Percentiles rank a stretch among this genome's conserved stretches.
Conservation (phyloP, 129 eudicot species). For the Apium graveolens region DNA sequence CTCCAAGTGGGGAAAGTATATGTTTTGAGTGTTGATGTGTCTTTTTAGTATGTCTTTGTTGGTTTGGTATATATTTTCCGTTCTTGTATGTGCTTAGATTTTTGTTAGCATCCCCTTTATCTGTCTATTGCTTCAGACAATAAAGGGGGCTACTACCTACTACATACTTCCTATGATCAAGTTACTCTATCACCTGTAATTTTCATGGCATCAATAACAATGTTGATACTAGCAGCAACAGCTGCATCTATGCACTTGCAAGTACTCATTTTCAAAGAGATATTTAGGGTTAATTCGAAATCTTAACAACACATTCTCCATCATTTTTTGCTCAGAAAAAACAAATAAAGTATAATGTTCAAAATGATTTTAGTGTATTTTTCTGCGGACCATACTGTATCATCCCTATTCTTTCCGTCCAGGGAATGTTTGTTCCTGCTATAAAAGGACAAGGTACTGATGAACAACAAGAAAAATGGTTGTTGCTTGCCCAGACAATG, state of each 20-base stretch:
- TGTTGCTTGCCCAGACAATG: constrained; percentile 88
- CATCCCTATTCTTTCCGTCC: background rate
- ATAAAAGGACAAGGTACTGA: constrained; percentile 94
- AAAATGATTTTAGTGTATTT: background rate
- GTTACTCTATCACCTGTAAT: background rate
- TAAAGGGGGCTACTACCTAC: constrained; percentile 24
- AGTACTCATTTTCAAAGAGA: too few species aligned
- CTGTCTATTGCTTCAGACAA: constrained; percentile 24
- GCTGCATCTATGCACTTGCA: too few species aligned
- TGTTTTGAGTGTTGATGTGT: constrained; percentile 40
- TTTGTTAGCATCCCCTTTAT: constrained; percentile 29
- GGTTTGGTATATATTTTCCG: constrained; percentile 52
- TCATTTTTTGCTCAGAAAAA: too few species aligned
- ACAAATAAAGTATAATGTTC: too few species aligned
- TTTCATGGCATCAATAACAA: background rate
- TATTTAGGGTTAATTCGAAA: background rate
- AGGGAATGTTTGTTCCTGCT: constrained; percentile 95
- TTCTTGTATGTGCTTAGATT: constrained; percentile 62
- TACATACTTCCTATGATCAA: constrained; percentile 9
- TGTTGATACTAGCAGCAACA: background rate
- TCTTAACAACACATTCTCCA: background rate
- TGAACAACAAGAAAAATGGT: constrained; percentile 86
- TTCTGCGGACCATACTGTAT: background rate
- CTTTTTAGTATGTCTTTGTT: constrained; percentile 32
- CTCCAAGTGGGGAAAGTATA: constrained; percentile 22